These are phyloP conservation scores for Syzygium oleosum DNA, from an alignment of 345 rosid genomes.

Conservation along the genomic window DNA sequence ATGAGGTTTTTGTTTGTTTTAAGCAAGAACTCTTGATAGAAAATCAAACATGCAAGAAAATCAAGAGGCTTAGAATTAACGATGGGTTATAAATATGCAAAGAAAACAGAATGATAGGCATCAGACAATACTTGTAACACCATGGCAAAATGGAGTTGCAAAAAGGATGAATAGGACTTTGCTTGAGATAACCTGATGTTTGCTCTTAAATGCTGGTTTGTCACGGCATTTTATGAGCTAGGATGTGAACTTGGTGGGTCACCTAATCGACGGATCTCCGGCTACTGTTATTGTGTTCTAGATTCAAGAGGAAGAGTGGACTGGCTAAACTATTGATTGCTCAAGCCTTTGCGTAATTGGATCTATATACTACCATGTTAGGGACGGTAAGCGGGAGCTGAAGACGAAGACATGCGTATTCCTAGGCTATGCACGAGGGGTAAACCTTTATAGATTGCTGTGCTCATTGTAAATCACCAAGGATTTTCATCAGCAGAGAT, in stretches of 20 bases:
- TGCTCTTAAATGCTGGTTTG: not conserved
- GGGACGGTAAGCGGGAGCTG: too few relatives aligned
- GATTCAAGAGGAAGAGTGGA: not conserved
- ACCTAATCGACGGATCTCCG: rapidly evolving
- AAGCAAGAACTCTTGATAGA: too few relatives aligned
- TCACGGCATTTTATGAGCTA: not conserved
- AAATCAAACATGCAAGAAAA: too few relatives aligned
- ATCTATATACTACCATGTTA: not conserved
- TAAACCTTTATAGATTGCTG: not conserved
- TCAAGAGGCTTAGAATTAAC: not conserved
- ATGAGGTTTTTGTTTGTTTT: too few relatives aligned
- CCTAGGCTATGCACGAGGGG: not conserved
- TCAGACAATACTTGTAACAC: not conserved
- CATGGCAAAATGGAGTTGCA: not conserved
- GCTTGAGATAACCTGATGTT: not conserved
- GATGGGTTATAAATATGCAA: too few relatives aligned
- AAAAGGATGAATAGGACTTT: not conserved
- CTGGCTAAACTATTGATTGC: not conserved
- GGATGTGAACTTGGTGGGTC: not conserved
- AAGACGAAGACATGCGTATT: too few relatives aligned
- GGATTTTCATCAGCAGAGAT: not conserved
- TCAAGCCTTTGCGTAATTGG: not conserved
- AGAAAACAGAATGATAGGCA: too few relatives aligned
- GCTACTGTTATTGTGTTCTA: not conserved
- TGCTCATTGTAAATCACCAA: not conserved